Evolutionary conservation across 2,329 filamentous ascomycete species (phyloP), one percentile per base, ranked within the genome.

Genomic region (Trichophyton equinum): DNA sequence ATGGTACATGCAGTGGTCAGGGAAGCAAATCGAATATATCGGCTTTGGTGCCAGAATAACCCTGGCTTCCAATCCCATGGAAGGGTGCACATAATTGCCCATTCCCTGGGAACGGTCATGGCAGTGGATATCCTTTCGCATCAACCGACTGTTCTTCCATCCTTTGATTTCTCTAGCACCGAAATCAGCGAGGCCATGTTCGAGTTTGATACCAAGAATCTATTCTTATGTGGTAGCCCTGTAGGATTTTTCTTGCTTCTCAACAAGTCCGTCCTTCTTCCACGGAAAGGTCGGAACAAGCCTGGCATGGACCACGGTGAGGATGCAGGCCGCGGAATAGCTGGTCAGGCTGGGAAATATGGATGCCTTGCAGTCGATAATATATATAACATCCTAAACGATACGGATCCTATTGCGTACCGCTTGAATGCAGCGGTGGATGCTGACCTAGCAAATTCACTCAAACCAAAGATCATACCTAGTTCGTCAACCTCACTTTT

Each of bases 1-100:
- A 97, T 99, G 91, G 88, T 96, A 58, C 82, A 86, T 49, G 91
- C 94, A 0, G 85, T 96, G 56, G 86, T 95, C 46, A 82, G 82
- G 62, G 94, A 99, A 75, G 92, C 94, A 6, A 99, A 99, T 69
- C 84, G 92, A 4, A 89, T 99, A n/a, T 97, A 96, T 71, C 84
- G 88, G 18, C 80, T 97, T 1, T 99, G 94, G 94, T 96, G 91
- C 69, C 81, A 82, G 55, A 96, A 97, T 70, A 97, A 99, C 64
- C 88, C 90, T 0, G 88, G 86, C 0, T 99, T 99, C 68, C 78
- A 85, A 8, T 79, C 88, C 20, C 80, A 83, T 62, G 94, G 94
- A 5, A 85, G 89, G 7, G 91, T 97, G 0, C 94, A 99, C 73
- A 77, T 99, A 4, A 87, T 99, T 63, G 94, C 88, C 0, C 94